These are phyloP conservation scores for Phlebopus sp. DNA, from an alignment of 1,284 basidiomycete genomes.

Conservation along the genomic window DNA sequence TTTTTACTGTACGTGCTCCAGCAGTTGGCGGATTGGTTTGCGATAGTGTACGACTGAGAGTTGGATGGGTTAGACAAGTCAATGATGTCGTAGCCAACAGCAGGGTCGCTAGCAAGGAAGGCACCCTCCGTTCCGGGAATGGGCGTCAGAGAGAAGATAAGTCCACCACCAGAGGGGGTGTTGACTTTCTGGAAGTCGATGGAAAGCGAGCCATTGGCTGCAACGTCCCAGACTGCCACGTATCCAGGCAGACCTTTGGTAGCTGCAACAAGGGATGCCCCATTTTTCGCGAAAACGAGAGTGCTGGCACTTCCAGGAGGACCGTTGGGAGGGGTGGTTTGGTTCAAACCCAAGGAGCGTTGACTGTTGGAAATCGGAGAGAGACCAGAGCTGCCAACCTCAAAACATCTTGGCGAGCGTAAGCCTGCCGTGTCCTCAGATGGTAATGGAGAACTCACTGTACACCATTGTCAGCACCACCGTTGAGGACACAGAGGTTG, in stretches of 20 bases:
- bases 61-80: slow-evolving; percentile 33
- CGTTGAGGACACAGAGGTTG: slow-evolving; percentile 44
- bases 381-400: slow-evolving; percentile 41
- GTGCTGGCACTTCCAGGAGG: slow-evolving; percentile 43
- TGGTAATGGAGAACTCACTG: slow-evolving; percentile 30
- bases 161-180: slow-evolving; percentile 37
- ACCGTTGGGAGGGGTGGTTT: slow-evolving; percentile 40
- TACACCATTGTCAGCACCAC: slow-evolving; percentile 46
- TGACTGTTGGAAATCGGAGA: slow-evolving; percentile 38
- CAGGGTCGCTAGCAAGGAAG: slow-evolving; percentile 45
- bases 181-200: slow-evolving; percentile 37
- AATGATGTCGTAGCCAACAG: slow-evolving; percentile 45
- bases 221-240: slow-evolving; percentile 47
- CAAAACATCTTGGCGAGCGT: slow-evolving; percentile 38
- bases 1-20: slow-evolving; percentile 46
- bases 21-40: slow-evolving; percentile 46
- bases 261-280: slow-evolving; percentile 42
- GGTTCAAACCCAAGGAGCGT: slow-evolving; percentile 42
- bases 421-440: neutral
- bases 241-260: slow-evolving; percentile 50
- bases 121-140: slow-evolving; percentile 44
- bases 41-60: slow-evolving; percentile 37
- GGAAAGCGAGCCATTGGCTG: slow-evolving; percentile 40
- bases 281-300: slow-evolving; percentile 44
- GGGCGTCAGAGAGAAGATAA: slow-evolving; percentile 48